Conservation (phyloP, 306 rosid genomes). For the Cercis canadensis region DNA sequence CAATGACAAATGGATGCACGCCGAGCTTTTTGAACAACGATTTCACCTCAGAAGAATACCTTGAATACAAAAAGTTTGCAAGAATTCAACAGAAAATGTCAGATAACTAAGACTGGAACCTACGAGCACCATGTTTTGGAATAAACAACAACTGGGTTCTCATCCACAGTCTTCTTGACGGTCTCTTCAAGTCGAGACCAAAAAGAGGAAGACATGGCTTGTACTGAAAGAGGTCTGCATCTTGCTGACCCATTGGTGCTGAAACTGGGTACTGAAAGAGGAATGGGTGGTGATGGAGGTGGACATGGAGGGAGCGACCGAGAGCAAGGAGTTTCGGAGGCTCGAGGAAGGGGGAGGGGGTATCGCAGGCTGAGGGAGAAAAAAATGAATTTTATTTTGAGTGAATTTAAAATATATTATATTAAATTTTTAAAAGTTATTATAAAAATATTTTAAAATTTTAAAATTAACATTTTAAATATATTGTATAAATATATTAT, state of each 20-base stretch:
- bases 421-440: too few species aligned
- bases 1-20: conserved; percentile 68
- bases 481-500: too few species aligned
- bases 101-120: conserved; percentile 39
- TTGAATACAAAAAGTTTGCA: conserved; percentile 20
- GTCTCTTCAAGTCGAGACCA: conserved; percentile 96
- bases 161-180: conserved; percentile 69
- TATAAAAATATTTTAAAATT: too few species aligned
- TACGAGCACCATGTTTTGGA: conserved; percentile 98
- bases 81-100: neutral
- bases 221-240: conserved; percentile 44
- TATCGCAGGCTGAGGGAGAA: too few species aligned
- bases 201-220: conserved; percentile 76
- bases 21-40: conserved; percentile 80
- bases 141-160: conserved; percentile 82
- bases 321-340: too few species aligned
- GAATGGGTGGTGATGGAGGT: too few species aligned
- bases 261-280: too few species aligned
- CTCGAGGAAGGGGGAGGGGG: too few species aligned
- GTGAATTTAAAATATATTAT: too few species aligned
- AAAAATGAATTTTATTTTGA: too few species aligned
- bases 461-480: too few species aligned
- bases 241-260: conserved; percentile 39
- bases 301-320: too few species aligned
- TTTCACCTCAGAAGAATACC: conserved; percentile 92